Percentiles rank a stretch among this genome's conserved stretches.
Conservation (phyloP, 176 grass and related monocot species). For the Tuctoria greenei region DNA sequence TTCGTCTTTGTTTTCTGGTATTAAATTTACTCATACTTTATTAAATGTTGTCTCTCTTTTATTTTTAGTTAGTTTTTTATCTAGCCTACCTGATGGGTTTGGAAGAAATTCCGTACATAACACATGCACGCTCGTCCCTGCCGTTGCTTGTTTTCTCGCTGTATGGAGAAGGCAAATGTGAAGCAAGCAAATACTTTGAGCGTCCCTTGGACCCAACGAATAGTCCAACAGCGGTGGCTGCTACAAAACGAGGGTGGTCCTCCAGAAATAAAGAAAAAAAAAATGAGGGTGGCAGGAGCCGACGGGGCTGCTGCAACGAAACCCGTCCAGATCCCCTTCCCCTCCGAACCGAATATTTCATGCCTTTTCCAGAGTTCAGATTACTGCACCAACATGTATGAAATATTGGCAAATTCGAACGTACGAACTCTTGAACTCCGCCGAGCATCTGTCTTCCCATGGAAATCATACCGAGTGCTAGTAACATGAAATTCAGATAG, state of each 20-base stretch:
- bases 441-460: background rate
- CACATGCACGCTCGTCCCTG: background rate
- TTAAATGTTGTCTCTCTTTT: too few relatives aligned
- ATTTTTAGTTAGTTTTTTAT: too few relatives aligned
- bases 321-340: background rate
- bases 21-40: too few relatives aligned
- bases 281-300: background rate
- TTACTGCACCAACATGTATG: background rate
- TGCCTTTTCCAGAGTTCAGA: background rate
- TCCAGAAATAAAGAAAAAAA: too few relatives aligned
- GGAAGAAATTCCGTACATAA: too few relatives aligned
- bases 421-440: background rate
- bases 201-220: slow-evolving; percentile 26
- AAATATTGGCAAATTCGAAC: background rate
- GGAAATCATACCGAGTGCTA: background rate
- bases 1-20: background rate
- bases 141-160: background rate
- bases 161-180: background rate
- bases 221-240: slow-evolving; percentile 4
- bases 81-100: too few relatives aligned
- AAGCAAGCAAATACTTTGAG: background rate
- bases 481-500: background rate
- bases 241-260: background rate
- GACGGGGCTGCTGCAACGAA: background rate
- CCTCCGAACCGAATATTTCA: background rate